phyloP scores from a whole-genome alignment of 2,329 filamentous ascomycete genomes.

The Calycina herbarum region DNA sequence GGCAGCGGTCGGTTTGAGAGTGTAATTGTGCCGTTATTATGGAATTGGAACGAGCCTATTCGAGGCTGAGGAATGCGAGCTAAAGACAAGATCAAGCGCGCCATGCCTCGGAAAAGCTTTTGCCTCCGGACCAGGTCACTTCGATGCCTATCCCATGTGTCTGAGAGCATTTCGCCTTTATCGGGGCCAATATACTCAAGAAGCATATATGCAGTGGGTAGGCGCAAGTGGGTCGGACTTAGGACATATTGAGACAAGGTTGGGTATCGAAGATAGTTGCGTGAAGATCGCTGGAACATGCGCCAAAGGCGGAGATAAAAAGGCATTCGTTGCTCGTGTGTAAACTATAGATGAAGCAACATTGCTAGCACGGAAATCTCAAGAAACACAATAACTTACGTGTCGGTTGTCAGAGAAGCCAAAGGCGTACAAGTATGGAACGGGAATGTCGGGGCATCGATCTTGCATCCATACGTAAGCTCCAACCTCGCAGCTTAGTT shows the following conservation, averaged over 20 bases:
- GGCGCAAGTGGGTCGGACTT: conserved; percentile 9
- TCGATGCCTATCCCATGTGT: conserved; percentile 28
- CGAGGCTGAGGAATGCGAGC: conserved; percentile 26
- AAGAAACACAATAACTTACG: conserved; percentile 19
- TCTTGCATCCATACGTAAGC: conserved; percentile 38
- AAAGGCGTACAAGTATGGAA: conserved; percentile 35
- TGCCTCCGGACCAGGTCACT: conserved; percentile 25
- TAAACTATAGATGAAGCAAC: conserved; percentile 22
- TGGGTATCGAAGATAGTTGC: conserved; percentile 22
- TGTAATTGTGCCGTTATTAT: conserved; percentile 38
- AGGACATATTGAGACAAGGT: conserved; percentile 21
- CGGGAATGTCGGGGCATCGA: conserved; percentile 35
- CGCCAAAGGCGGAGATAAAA: conserved; percentile 25
- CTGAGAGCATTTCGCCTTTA: conserved; percentile 35
- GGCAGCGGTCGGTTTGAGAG: conserved; percentile 38
- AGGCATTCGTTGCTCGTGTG: conserved; percentile 21
- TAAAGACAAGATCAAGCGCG: conserved; percentile 32
- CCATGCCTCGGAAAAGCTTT: conserved; percentile 37
- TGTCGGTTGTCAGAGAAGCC: conserved; percentile 31
- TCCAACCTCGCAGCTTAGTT: conserved; percentile 33
- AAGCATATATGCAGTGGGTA: conserved; percentile 26
- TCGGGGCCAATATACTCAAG: conserved; percentile 23
- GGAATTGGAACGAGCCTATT: conserved; percentile 31
- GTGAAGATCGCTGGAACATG: conserved; percentile 19
- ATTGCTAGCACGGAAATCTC: conserved; percentile 18